Evolutionary conservation across 768 basidiomycete species (phyloP).

Genomic region (Lactifluus piperatus): DNA sequence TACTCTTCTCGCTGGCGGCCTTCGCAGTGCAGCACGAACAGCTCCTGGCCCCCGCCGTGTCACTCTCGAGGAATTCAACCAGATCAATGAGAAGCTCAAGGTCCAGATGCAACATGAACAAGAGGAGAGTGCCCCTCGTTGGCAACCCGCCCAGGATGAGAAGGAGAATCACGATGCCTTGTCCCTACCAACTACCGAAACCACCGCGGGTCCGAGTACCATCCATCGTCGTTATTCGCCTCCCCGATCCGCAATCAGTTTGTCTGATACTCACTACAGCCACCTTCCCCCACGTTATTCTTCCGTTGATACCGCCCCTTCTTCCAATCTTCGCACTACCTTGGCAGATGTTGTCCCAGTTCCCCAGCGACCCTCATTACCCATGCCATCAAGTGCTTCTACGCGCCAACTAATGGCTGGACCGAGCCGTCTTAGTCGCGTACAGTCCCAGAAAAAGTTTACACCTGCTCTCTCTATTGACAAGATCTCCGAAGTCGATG

Average conservation of each 20-base stretch:
- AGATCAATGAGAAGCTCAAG: constrained; percentile 27
- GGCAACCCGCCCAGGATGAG: constrained; percentile 16
- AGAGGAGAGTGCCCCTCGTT: constrained; percentile 21
- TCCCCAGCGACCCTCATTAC: constrained; percentile 17
- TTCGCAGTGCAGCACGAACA: constrained; percentile 30
- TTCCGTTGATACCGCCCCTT: not conserved
- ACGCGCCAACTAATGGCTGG: constrained; percentile 16
- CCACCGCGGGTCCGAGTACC: not conserved
- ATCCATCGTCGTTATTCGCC: constrained; percentile 16
- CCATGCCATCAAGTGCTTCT: constrained; percentile 9
- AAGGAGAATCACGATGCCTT: constrained; percentile 19
- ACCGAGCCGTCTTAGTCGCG: constrained; percentile 20
- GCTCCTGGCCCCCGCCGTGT: constrained; percentile 30
- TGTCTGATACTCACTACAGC: constrained; percentile 2
- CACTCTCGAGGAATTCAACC: constrained; percentile 29
- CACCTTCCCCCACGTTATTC: constrained; percentile 10
- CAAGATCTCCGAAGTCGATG: constrained; percentile 40
- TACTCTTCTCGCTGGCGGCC: constrained; percentile 23
- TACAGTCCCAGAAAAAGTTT: constrained; percentile 17
- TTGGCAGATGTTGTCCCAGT: constrained; percentile 19
- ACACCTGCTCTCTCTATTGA: constrained; percentile 31
- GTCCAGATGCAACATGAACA: constrained; percentile 11
- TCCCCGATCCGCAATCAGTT: constrained; percentile 9
- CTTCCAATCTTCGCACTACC: constrained; percentile 13
- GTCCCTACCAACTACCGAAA: not conserved